phyloP scores from a whole-genome alignment of 2,329 filamentous ascomycete genomes.

The Cladobotryum protrusum region DNA sequence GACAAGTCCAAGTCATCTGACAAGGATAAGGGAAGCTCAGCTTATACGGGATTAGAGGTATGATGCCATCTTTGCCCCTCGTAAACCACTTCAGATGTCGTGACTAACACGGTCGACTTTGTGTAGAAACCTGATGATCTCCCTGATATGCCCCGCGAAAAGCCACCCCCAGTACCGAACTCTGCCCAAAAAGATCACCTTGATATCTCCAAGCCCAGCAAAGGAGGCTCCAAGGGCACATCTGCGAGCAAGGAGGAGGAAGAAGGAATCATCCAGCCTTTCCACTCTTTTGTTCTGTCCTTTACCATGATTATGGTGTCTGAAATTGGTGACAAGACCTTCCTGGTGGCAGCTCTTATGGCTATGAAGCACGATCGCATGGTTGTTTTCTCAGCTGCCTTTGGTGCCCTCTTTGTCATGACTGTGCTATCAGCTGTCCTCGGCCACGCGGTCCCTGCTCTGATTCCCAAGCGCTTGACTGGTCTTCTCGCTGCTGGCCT shows the following conservation, averaged over 20 bases:
- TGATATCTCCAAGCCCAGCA: slow-evolving; percentile 34
- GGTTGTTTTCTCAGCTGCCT: slow-evolving; percentile 92
- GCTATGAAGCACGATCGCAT: slow-evolving; percentile 96
- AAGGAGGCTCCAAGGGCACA: background rate
- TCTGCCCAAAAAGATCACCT: slow-evolving; percentile 60
- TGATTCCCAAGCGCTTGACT: slow-evolving; percentile 87
- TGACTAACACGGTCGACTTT: slow-evolving; percentile 15
- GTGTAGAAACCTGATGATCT: slow-evolving; percentile 72
- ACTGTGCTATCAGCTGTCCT: slow-evolving; percentile 88
- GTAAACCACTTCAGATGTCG: background rate
- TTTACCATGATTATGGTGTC: slow-evolving; percentile 97
- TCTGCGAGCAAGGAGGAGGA: slow-evolving; percentile 33
- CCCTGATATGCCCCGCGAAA: slow-evolving; percentile 70
- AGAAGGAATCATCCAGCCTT: slow-evolving; percentile 65
- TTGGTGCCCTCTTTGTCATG: slow-evolving; percentile 86
- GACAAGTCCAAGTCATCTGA: slow-evolving; percentile 37
- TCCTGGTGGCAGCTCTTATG: slow-evolving; percentile 95
- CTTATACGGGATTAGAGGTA: slow-evolving; percentile 33
- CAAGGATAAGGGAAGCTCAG: slow-evolving; percentile 31
- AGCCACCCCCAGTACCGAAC: slow-evolving; percentile 62
- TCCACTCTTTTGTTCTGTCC: slow-evolving; percentile 86
- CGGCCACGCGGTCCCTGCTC: slow-evolving; percentile 82
- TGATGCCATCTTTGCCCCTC: slow-evolving; percentile 1
- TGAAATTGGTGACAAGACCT: slow-evolving; percentile 97
- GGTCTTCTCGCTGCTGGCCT: slow-evolving; percentile 78